Base-by-base conservation (phyloP, 768 basidiomycete genomes). In the Xanthoconium stramineum region DNA sequence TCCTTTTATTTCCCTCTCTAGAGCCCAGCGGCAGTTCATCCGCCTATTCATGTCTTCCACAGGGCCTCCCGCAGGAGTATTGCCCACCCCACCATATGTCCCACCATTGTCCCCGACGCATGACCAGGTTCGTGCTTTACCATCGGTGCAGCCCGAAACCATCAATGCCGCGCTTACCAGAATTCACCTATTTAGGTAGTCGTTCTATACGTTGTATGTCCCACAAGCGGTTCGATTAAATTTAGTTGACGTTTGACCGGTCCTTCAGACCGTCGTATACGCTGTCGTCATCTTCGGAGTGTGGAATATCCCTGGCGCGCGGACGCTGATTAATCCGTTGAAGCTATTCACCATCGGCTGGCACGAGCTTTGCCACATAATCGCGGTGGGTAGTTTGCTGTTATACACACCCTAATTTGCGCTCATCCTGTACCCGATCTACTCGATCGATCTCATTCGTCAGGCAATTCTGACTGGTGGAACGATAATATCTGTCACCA, bases 281-380 rank as follows among this genome's bases (percentile, higher is more conserved):
- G 82, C 88, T 48, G 90, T 94, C 56, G 81, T 93, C 59, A 89
- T 91, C 56, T 91, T 92, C 64, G 91, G 89, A 42, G 79, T 91
- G 61, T 94, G 91, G 91, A 89, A 87, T 72, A 88, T 93, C 42
- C 91, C 91, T 5, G 83, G 87, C 54, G 85, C 84, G 28, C 79
- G 91, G 45, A 83, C 84, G 65, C 66, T 89, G 73, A 92, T 93
- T 65, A 89, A 83, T 65, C 91, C 91, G 10, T 78, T 94, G 63
- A 94, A 94, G 70, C 76, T 94, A 14, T 86, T 94, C 67, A 89
- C 90, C 50, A 92, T 94, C 57, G 91, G 91, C 42, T 91, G 84
- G 82, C 92, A 94, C 65, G 92, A 94, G 67, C 77, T 94, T 15
- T 93, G 88, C 66, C 92, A 94, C 69, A 86, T 92, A 65, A 76